Evolutionary conservation across 2,329 filamentous ascomycete genomes (phyloP), one percentile per base, ranked within the genome.

Genomic region (Sphaerulina populicola): DNA sequence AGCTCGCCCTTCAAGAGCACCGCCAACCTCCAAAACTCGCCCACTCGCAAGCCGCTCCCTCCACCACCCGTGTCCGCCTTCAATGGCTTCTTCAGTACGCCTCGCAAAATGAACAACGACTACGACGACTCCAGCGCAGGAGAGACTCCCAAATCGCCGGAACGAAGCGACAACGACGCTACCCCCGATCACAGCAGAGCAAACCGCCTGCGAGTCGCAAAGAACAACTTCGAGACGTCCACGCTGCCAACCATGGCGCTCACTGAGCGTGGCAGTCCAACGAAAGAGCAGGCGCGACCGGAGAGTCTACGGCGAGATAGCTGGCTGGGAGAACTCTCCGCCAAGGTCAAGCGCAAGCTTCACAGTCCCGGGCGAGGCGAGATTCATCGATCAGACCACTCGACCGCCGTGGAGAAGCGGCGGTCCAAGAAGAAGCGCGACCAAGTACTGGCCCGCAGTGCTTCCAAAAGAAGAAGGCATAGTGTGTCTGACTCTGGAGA

Each of bases 1-100:
- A 68, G 72, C 49, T 72, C 72, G 29, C 69, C 79, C 4, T 66
- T 70, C 46, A 82, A 81, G 73, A 58, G 70, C 75, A 48, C 74
- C 11, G n/a, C 49, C 75, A 29, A 70, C 74, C 57, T 67, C 74
- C 60, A 63, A 38, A 59, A 62, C 37, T 55, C 61, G 18, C 62
- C 63, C 5, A 58, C 59, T 8, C 53, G 42, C 54, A 74, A 71
- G 60, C 67, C 70, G 12, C 63, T 72, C 8, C 71, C 72, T 18
- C 62, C 66, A 9, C 56, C 65, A 6, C 69, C 69, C 2, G 42
- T 50, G 10, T 53, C 63, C 14, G 61, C 60, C 35, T 66, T 64
- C 41, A 68, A 68, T 52, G 56, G 65, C 2, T 51, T 64, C 6
- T 68, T 66, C 52, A 67, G 57, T 51, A 71, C 69, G 23, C 69